phyloP scores from a whole-genome alignment of 2,329 filamentous ascomycete species.

The Fusarium tuaranense region DNA sequence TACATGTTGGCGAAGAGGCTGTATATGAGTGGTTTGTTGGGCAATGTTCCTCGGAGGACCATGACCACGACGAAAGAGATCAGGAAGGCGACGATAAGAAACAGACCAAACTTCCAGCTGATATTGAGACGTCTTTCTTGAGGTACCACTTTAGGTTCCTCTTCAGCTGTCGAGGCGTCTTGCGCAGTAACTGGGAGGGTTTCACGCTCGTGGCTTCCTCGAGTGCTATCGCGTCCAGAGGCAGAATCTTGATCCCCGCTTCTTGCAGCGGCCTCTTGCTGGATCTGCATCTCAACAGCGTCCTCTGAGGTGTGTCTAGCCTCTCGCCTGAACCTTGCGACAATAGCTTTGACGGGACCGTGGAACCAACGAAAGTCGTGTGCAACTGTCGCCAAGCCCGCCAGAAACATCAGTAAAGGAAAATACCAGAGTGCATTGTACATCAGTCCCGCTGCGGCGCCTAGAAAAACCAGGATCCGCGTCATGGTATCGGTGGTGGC shows the following conservation, averaged over 20 bases:
- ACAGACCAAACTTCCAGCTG: conserved; percentile 58
- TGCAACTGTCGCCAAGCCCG: conserved; percentile 63
- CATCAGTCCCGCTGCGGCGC: conserved; percentile 72
- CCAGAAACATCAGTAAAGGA: conserved; percentile 69
- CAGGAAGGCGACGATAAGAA: conserved; percentile 63
- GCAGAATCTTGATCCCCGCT: background rate
- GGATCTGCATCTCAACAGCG: conserved; percentile 14
- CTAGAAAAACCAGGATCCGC: conserved; percentile 71
- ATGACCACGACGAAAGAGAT: conserved; percentile 68
- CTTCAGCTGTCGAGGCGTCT: conserved; percentile 44
- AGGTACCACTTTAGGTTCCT: conserved; percentile 48
- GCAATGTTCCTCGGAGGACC: conserved; percentile 58
- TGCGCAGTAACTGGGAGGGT: background rate
- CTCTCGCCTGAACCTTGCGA: background rate
- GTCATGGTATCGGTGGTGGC: conserved; percentile 74
- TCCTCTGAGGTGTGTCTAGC: background rate
- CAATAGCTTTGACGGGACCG: conserved; percentile 23
- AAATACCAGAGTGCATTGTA: conserved; percentile 84
- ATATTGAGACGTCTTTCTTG: conserved; percentile 51
- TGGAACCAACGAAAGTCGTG: conserved; percentile 68
- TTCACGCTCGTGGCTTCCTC: background rate
- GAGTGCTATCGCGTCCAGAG: background rate
- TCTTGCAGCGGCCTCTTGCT: background rate
- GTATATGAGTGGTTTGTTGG: conserved; percentile 59
- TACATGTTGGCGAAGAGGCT: conserved; percentile 79